Evolutionary conservation across 23 red algal genomes (phyloP), one percentile per base, ranked within the genome.

Genomic region (Gracilaria domingensis): DNA sequence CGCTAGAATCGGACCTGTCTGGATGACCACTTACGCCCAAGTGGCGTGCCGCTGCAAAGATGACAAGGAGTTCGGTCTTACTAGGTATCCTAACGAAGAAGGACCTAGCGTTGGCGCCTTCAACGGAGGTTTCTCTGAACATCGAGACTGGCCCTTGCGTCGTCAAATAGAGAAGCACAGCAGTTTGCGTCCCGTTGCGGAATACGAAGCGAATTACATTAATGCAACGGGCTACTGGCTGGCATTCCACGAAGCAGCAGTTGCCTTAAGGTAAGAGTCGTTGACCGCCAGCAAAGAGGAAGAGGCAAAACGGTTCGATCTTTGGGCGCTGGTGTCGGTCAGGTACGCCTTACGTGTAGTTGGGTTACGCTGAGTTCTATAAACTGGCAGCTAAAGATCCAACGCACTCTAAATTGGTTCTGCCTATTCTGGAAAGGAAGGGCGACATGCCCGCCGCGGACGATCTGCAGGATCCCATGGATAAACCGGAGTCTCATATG

Each of bases 141-240:
- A 73, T 73, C 35, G 38, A 5, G 72, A 77, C 12, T 77, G 23
- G 72, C 38, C 72, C 5, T 2, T 50, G n/a, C 39, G 39, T 25
- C 16, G 72, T 0, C 21, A 51, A 0, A 25, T 50, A 1, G 17
- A 49, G 17, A 77, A 77, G 45, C 72, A 77, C 38, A 25, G 34
- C 18, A 77, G 42, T 34, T 8, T 77, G 4, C 21, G 38, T 0
- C n/a, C 40, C 2, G 72, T 77, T 8, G n/a, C 40, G 4, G 39
- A 77, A 12, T 28, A 77, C 20, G 72, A 77, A 34, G 42, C 72
- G n/a, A 77, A 77, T 21, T 77, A 77, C 45, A 28, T 48, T 29
- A 77, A 48, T 42, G 72, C 72, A 2, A 7, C 72, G 0, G 72
- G 72, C 8, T 77, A 77, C 25, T 77, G 72, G 72, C 2, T 50